Evolutionary conservation across 2,329 filamentous ascomycete genomes (phyloP).

Genomic region (Exophiala oligosperma): DNA sequence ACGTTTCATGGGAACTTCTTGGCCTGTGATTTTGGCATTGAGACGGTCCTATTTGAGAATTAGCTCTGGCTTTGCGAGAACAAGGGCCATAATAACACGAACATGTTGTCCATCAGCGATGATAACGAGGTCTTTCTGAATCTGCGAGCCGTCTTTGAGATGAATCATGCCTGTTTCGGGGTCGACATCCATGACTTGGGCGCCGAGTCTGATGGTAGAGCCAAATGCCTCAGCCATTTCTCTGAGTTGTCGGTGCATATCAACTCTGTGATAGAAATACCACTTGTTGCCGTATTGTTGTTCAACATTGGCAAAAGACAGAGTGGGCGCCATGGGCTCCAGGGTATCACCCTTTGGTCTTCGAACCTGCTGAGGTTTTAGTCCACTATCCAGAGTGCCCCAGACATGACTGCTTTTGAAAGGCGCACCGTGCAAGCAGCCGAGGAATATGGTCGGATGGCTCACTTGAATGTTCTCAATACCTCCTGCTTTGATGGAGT

Average conservation of each 20-base stretch:
- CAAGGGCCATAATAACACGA: slow-evolving; percentile 22
- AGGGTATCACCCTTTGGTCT: slow-evolving; percentile 29
- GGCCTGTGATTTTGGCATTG: slow-evolving; percentile 28
- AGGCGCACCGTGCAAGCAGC: neutral
- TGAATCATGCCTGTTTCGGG: slow-evolving; percentile 31
- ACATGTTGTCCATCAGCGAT: slow-evolving; percentile 36
- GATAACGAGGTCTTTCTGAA: slow-evolving; percentile 41
- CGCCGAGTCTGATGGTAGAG: slow-evolving; percentile 29
- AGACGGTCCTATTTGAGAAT: slow-evolving; percentile 20
- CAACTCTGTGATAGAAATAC: slow-evolving; percentile 43
- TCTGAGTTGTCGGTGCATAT: slow-evolving; percentile 42
- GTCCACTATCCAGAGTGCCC: neutral
- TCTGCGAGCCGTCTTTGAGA: slow-evolving; percentile 33
- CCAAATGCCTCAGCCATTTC: slow-evolving; percentile 32
- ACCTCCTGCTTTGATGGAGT: slow-evolving; percentile 28
- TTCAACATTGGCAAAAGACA: slow-evolving; percentile 25
- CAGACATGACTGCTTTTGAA: neutral
- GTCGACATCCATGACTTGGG: slow-evolving; percentile 32
- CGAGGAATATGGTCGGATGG: neutral
- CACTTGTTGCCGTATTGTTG: slow-evolving; percentile 28
- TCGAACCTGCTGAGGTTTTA: slow-evolving; percentile 13
- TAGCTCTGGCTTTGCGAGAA: slow-evolving; percentile 12
- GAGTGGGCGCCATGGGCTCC: slow-evolving; percentile 29
- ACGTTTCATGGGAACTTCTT: slow-evolving; percentile 28
- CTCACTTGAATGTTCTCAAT: slow-evolving; percentile 28